Evolutionary conservation across 306 rosid species (phyloP).

Genomic region (Argentina anserina): DNA sequence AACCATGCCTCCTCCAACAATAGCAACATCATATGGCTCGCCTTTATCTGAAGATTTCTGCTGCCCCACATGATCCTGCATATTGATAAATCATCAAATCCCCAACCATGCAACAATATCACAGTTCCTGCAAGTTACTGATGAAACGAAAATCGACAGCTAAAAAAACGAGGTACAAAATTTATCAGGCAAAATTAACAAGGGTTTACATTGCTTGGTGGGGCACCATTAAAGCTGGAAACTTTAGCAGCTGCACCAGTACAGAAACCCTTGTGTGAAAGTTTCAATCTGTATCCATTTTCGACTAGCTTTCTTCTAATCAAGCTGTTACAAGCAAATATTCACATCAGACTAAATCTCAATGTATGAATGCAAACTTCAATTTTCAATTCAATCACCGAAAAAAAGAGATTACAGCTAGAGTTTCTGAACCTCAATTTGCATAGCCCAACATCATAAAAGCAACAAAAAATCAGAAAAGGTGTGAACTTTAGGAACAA

Average conservation of each 20-base stretch:
- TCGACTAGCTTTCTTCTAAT: conserved; percentile 38
- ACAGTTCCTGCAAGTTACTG: neutral
- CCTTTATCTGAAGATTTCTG: conserved; percentile 24
- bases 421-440: neutral
- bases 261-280: conserved; percentile 40
- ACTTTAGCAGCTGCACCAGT: conserved; percentile 38
- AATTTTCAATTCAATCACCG: neutral
- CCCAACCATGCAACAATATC: neutral
- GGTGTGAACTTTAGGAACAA: neutral
- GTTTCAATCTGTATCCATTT: conserved; percentile 32
- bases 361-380: neutral
- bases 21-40: conserved; percentile 76
- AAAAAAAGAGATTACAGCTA: neutral
- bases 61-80: conserved; percentile 50
- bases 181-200: neutral
- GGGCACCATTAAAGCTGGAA: conserved; percentile 34
- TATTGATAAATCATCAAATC: conserved; percentile 20
- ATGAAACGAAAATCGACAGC: neutral
- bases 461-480: neutral
- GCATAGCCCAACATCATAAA: neutral
- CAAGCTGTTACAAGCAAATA: conserved; percentile 40
- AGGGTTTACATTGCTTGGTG: conserved; percentile 36
- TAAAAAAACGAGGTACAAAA: neutral
- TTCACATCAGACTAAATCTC: conserved; percentile 1
- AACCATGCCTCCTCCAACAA: conserved; percentile 98